Percentiles rank a stretch among this genome's conserved stretches.
phyloP scores from a whole-genome alignment of 176 grass and related monocot species.

The Sorghum bicolor region DNA sequence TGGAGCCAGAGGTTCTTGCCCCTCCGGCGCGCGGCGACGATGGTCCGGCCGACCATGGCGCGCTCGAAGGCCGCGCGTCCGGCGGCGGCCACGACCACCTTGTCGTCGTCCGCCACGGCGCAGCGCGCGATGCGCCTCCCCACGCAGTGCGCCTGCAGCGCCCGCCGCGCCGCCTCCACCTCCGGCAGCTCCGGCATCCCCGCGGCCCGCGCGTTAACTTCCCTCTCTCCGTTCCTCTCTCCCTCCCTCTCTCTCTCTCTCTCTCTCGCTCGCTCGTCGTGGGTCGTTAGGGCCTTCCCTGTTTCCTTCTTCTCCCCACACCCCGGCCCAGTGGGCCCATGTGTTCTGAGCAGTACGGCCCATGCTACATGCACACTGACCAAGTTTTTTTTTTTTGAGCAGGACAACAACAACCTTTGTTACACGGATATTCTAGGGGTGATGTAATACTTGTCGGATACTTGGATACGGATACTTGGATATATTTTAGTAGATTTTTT shows the following conservation, averaged over 20 bases:
- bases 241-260: too few relatives aligned
- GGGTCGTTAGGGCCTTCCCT: too few relatives aligned
- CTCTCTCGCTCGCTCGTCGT: neutral
- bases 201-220: neutral
- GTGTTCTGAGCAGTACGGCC: neutral
- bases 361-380: neutral
- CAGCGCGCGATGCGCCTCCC: slow-evolving; percentile 64
- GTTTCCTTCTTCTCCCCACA: neutral
- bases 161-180: slow-evolving; percentile 85
- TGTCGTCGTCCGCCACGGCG: slow-evolving; percentile 57
- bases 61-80: slow-evolving; percentile 47
- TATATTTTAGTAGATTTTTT: too few relatives aligned
- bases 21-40: slow-evolving; percentile 61
- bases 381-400: too few relatives aligned
- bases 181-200: slow-evolving; percentile 89
- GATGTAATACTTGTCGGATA: too few relatives aligned
- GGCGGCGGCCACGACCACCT: slow-evolving; percentile 53
- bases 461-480: too few relatives aligned
- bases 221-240: neutral
- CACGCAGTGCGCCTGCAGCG: slow-evolving; percentile 72
- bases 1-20: slow-evolving; percentile 92
- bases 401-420: too few relatives aligned
- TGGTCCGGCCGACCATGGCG: slow-evolving; percentile 59
- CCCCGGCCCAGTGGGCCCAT: neutral
- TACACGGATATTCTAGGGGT: too few relatives aligned